phyloP scores from a whole-genome alignment of 2,329 filamentous ascomycete genomes.

The Emmonsiellopsis sp. region DNA sequence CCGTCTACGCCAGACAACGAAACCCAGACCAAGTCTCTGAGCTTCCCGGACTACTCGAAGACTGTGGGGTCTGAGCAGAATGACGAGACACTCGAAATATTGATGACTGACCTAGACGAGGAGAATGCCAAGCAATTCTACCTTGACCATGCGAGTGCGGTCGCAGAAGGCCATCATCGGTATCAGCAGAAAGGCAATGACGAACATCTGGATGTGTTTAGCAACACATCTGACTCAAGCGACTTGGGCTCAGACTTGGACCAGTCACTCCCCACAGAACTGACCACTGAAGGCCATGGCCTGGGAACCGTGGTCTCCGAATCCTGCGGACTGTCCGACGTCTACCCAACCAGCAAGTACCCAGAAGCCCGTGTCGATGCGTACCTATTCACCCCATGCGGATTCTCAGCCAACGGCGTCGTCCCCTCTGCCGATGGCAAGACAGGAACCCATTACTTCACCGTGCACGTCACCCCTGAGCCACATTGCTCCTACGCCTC shows the following conservation, averaged over 20 bases:
- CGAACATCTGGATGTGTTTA: slow-evolving; percentile 61
- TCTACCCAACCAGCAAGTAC: slow-evolving; percentile 80
- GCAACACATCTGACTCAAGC: slow-evolving; percentile 58
- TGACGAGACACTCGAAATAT: slow-evolving; percentile 49
- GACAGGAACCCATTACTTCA: slow-evolving; percentile 76
- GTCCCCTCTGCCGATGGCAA: slow-evolving; percentile 62
- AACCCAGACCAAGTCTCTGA: slow-evolving; percentile 50
- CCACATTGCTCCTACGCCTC: slow-evolving; percentile 95
- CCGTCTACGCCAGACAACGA: slow-evolving; percentile 60
- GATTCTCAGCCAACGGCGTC: slow-evolving; percentile 94
- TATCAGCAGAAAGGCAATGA: slow-evolving; percentile 55
- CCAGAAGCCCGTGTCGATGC: slow-evolving; percentile 90
- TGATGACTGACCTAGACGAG: slow-evolving; percentile 61
- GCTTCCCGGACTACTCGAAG: slow-evolving; percentile 36
- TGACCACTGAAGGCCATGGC: slow-evolving; percentile 88
- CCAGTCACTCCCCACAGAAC: slow-evolving; percentile 53
- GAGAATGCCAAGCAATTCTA: slow-evolving; percentile 59
- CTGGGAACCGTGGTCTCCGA: slow-evolving; percentile 89
- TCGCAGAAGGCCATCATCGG: slow-evolving; percentile 73
- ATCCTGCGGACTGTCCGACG: slow-evolving; percentile 73
- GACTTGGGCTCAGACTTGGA: slow-evolving; percentile 44
- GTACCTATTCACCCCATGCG: slow-evolving; percentile 92
- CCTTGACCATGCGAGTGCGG: slow-evolving; percentile 74
- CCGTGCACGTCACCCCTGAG: slow-evolving; percentile 95
- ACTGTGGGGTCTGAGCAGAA: slow-evolving; percentile 21